These are phyloP conservation scores for Berberis thunbergii DNA, from an alignment of 164 flowering plant species.

Conservation along the genomic window DNA sequence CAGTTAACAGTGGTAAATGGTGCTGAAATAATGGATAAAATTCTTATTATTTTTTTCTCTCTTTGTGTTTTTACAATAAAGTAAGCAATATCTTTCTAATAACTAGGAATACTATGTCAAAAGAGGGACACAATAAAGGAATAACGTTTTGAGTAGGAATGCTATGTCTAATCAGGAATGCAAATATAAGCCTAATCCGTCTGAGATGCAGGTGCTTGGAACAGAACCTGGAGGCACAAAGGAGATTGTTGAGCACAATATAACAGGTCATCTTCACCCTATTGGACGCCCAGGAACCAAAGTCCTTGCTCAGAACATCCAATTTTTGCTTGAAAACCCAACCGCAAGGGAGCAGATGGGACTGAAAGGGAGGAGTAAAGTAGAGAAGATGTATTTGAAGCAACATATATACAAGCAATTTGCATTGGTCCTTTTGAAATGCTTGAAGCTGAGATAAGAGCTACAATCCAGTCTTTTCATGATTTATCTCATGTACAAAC, in stretches of 20 bases:
- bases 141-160: too few species aligned
- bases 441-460: conserved; percentile 68
- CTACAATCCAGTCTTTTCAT: neutral
- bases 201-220: conserved; percentile 68
- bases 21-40: too few species aligned
- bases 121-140: too few species aligned
- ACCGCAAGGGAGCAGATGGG: conserved; percentile 67
- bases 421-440: conserved; percentile 47
- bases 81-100: too few species aligned
- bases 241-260: conserved; percentile 83
- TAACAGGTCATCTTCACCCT: conserved; percentile 88
- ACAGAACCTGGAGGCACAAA: conserved; percentile 94
- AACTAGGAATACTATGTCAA: too few species aligned
- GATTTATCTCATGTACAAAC: too few species aligned
- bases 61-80: too few species aligned
- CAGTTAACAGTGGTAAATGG: too few species aligned
- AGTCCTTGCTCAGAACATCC: conserved; percentile 56
- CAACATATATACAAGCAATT: conserved; percentile 74
- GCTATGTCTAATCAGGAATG: too few species aligned
- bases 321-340: conserved; percentile 55
- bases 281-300: conserved; percentile 58
- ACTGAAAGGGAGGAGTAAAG: conserved; percentile 57
- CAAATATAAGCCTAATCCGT: neutral
- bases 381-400: conserved; percentile 74
- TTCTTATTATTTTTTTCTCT: too few species aligned